phyloP scores from a whole-genome alignment of 225 moss, liverwort and hornwort species.

The Marchantia paleacea region DNA sequence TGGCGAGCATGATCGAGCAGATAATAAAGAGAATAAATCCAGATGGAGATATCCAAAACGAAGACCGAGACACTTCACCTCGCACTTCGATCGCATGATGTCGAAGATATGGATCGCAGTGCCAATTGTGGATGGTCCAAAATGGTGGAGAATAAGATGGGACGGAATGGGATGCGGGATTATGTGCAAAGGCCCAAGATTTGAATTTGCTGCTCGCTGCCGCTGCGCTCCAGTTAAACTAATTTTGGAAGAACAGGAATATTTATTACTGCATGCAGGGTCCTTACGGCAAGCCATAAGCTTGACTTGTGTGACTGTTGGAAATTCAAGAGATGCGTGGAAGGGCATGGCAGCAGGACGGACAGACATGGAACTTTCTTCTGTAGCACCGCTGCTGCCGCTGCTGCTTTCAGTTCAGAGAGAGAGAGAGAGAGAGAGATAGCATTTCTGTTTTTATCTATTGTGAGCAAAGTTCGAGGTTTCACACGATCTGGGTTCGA shows the following conservation, averaged over 20 bases:
- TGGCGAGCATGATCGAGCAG: neutral
- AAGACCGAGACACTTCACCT: neutral
- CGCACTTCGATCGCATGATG: neutral
- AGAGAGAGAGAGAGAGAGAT: neutral
- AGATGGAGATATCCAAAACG: neutral
- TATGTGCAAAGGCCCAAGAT: neutral
- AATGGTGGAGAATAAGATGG: neutral
- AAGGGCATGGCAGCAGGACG: neutral
- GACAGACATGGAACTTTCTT: constrained; percentile 4
- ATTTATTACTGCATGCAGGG: neutral
- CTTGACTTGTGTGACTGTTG: constrained; percentile 2
- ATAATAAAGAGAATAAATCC: neutral
- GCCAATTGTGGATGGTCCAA: neutral
- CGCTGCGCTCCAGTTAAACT: neutral
- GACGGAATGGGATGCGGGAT: neutral
- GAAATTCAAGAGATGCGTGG: neutral
- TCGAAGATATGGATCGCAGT: neutral
- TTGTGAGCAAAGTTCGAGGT: neutral
- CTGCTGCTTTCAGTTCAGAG: neutral
- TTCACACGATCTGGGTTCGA: neutral
- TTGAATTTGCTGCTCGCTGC: neutral
- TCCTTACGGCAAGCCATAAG: neutral
- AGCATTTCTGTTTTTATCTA: neutral
- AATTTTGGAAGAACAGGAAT: constrained; percentile 1
- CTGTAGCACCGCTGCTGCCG: neutral